These are phyloP conservation scores for Leishmania mexicana DNA, from an alignment of 208 protist genomes.

Conservation along the genomic window DNA sequence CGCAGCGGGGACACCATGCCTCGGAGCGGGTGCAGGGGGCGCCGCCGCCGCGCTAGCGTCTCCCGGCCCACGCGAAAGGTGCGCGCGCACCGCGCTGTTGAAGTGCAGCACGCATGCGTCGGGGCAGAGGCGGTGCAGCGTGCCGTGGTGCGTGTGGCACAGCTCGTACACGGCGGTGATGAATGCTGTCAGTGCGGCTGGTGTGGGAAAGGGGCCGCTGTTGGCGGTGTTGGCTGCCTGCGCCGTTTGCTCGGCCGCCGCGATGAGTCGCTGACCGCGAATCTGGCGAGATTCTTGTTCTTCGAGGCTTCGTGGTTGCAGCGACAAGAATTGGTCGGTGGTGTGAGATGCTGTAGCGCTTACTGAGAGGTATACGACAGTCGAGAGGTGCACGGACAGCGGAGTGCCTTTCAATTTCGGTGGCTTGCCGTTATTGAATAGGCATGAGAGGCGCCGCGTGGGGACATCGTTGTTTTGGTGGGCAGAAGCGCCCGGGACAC, in stretches of 20 bases:
- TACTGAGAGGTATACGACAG: background rate
- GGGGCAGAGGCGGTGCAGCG: slow-evolving; percentile 12
- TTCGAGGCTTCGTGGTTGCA: background rate
- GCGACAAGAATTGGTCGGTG: background rate
- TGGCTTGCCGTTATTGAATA: background rate
- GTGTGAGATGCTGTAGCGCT: background rate
- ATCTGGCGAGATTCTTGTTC: background rate
- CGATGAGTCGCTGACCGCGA: slow-evolving; percentile 4
- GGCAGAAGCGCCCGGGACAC: background rate
- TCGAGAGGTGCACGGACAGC: background rate
- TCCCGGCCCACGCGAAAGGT: background rate
- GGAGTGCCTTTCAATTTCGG: background rate
- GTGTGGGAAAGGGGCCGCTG: slow-evolving; percentile 20
- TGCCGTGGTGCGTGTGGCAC: slow-evolving; percentile 18
- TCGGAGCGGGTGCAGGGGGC: background rate
- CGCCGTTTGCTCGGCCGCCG: slow-evolving; percentile 2
- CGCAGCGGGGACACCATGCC: background rate
- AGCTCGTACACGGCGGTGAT: slow-evolving; percentile 14
- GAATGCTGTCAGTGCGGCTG: slow-evolving; percentile 17
- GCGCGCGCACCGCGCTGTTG: slow-evolving; percentile 18
- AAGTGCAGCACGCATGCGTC: slow-evolving; percentile 30
- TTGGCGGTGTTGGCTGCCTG: slow-evolving; percentile 14
- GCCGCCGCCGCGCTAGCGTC: background rate
- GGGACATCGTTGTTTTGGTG: background rate
- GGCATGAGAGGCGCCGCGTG: background rate